Percentiles rank a stretch among this genome's conserved stretches.
These are phyloP conservation scores for Peziza echinospora DNA, from an alignment of 495 filamentous ascomycete genomes.

Conservation along the genomic window DNA sequence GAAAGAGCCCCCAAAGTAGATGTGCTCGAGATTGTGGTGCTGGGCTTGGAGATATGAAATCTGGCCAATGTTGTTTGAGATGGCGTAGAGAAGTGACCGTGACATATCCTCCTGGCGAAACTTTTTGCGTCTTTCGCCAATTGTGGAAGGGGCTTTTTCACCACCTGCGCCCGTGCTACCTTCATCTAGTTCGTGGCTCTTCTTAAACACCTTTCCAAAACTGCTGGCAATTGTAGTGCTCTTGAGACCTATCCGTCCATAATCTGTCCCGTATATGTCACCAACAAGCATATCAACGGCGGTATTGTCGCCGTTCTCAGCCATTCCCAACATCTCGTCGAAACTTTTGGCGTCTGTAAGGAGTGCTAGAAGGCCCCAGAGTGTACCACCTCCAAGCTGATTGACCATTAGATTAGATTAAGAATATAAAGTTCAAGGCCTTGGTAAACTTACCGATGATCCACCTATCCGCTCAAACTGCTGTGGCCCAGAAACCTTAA, in stretches of 20 bases:
- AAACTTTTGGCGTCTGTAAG: constrained; percentile 78
- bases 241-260: constrained; percentile 84
- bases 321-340: constrained; percentile 55
- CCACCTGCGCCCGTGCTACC: constrained; percentile 44
- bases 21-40: constrained; percentile 70
- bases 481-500: constrained; percentile 80
- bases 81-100: constrained; percentile 45
- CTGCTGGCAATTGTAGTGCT: constrained; percentile 83
- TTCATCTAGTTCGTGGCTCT: constrained; percentile 1
- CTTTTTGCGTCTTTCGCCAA: constrained; percentile 14
- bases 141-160: constrained; percentile 31
- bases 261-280: constrained; percentile 93
- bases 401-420: background rate
- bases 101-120: constrained; percentile 47
- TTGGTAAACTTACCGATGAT: constrained; percentile 33
- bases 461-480: constrained; percentile 78
- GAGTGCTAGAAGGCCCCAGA: constrained; percentile 83
- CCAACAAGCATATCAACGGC: constrained; percentile 94
- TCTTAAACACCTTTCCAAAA: constrained; percentile 82
- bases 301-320: constrained; percentile 78
- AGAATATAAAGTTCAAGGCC: background rate
- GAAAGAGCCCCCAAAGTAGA: constrained; percentile 94
- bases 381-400: constrained; percentile 66
- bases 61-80: constrained; percentile 80
- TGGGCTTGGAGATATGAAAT: constrained; percentile 89